phyloP scores from a whole-genome alignment of 2,329 filamentous ascomycete species.

The Fulvia fulva region DNA sequence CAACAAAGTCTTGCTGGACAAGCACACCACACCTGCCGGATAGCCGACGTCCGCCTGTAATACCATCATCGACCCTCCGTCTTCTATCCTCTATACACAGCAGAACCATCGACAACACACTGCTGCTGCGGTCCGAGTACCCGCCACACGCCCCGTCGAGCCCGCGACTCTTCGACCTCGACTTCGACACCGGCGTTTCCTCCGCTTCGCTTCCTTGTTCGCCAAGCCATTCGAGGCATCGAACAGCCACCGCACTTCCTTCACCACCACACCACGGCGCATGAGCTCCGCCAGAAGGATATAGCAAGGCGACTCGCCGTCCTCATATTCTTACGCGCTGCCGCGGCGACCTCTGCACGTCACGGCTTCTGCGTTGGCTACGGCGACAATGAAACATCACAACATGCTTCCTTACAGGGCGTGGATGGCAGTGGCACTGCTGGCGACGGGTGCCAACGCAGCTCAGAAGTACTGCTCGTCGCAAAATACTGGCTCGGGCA shows the following conservation, averaged over 20 bases:
- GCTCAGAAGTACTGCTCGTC: constrained; percentile 43
- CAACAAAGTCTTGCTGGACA: not conserved
- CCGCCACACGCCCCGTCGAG: not conserved
- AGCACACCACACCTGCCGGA: not conserved
- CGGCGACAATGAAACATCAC: constrained; percentile 17
- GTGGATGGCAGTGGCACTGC: constrained; percentile 11
- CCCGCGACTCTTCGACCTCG: not conserved
- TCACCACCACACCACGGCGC: not conserved
- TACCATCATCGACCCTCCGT: not conserved
- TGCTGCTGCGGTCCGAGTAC: not conserved
- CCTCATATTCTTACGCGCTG: not conserved
- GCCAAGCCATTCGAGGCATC: not conserved
- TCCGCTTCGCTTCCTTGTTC: not conserved
- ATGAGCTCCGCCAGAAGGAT: not conserved
- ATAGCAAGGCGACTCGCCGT: not conserved
- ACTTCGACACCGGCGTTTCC: not conserved
- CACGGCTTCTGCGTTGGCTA: not conserved
- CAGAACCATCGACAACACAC: not conserved
- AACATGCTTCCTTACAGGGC: constrained; percentile 29
- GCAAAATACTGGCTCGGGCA: constrained; percentile 40
- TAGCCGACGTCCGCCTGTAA: not conserved
- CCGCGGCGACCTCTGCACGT: not conserved
- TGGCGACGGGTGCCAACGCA: constrained; percentile 21
- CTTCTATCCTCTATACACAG: not conserved
- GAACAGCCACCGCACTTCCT: not conserved